Evolutionary conservation across 345 rosid species (phyloP).

Genomic region (Excoecaria cochinchinensis): DNA sequence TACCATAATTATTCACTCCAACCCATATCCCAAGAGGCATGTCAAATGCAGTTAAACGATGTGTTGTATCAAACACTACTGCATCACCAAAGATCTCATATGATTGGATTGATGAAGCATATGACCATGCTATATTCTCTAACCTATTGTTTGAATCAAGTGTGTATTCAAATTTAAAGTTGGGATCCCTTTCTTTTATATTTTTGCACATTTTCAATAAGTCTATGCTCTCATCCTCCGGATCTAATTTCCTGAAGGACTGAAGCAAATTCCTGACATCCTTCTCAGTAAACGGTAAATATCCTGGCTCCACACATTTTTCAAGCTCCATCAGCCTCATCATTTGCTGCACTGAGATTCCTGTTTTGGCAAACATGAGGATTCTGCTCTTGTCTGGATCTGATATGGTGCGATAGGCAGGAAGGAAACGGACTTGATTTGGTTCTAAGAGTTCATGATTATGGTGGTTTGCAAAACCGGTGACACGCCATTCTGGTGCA

Average conservation of each 20-base stretch:
- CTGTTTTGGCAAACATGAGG: slow-evolving; percentile 95
- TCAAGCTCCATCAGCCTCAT: slow-evolving; percentile 98
- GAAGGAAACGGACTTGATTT: slow-evolving; percentile 93
- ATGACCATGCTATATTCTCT: slow-evolving; percentile 93
- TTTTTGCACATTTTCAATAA: slow-evolving; percentile 82
- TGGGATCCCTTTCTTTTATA: slow-evolving; percentile 88
- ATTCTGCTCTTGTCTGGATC: slow-evolving; percentile 86
- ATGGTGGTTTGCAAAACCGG: slow-evolving; percentile 87
- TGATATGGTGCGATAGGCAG: slow-evolving; percentile 90
- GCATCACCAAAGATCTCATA: slow-evolving; percentile 94
- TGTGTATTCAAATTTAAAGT: slow-evolving; percentile 80
- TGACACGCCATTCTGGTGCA: slow-evolving; percentile 84
- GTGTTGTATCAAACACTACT: slow-evolving; percentile 86
- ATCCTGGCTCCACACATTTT: slow-evolving; percentile 94
- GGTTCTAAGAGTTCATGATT: slow-evolving; percentile 88
- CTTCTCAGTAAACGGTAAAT: slow-evolving; percentile 90
- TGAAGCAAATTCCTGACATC: slow-evolving; percentile 97
- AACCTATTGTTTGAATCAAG: slow-evolving; percentile 61
- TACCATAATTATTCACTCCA: slow-evolving; percentile 89
- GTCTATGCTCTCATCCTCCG: slow-evolving; percentile 86
- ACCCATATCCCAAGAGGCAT: slow-evolving; percentile 98
- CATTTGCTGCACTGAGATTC: slow-evolving; percentile 97
- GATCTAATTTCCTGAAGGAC: slow-evolving; percentile 77
- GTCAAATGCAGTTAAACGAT: slow-evolving; percentile 82
- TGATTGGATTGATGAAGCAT: slow-evolving; percentile 78